A percentile compares a stretch with the other conserved stretches of the same genome.
These are phyloP conservation scores for Colletotrichum aenigma DNA, from an alignment of 2,329 filamentous ascomycete species.

Conservation along the genomic window DNA sequence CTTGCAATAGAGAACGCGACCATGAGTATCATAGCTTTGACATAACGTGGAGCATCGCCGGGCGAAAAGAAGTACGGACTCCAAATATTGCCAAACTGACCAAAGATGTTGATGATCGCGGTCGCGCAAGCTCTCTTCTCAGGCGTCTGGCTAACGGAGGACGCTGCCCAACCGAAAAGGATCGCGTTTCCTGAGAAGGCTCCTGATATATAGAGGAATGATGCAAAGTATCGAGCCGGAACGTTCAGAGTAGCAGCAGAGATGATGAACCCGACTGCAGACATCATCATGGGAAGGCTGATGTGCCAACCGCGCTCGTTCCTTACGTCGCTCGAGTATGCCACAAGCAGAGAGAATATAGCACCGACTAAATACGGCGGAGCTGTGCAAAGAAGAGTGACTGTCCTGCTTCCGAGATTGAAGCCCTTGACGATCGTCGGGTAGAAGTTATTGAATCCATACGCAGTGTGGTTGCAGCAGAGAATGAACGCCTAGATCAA, in stretches of 20 bases:
- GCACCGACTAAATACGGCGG: conserved; percentile 26
- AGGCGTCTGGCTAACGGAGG: conserved; percentile 34
- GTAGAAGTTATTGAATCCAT: conserved; percentile 28
- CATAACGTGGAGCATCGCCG: conserved; percentile 29
- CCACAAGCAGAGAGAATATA: conserved; percentile 7
- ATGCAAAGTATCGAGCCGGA: conserved; percentile 52
- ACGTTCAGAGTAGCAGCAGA: conserved; percentile 57
- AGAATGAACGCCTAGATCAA: conserved; percentile 12
- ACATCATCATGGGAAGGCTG: conserved; percentile 34
- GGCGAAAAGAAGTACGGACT: conserved; percentile 41
- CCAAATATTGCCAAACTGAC: conserved; percentile 40
- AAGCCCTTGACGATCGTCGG: conserved; percentile 34
- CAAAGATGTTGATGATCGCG: conserved; percentile 38
- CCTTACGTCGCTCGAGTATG: conserved; percentile 18
- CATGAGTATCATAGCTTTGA: conserved; percentile 28
- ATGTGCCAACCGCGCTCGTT: conserved; percentile 24
- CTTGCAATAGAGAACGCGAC: neutral
- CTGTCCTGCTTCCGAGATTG: conserved; percentile 24
- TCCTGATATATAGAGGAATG: conserved; percentile 32
- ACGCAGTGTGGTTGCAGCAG: conserved; percentile 22
- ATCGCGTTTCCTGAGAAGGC: conserved; percentile 29
- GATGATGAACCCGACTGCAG: conserved; percentile 62
- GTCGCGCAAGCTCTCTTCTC: conserved; percentile 39
- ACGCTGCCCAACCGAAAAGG: conserved; percentile 36
- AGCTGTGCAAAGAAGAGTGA: conserved; percentile 32